Evolutionary conservation across 805 yeast species (phyloP).

Genomic region (Cyberlindnera americana): DNA sequence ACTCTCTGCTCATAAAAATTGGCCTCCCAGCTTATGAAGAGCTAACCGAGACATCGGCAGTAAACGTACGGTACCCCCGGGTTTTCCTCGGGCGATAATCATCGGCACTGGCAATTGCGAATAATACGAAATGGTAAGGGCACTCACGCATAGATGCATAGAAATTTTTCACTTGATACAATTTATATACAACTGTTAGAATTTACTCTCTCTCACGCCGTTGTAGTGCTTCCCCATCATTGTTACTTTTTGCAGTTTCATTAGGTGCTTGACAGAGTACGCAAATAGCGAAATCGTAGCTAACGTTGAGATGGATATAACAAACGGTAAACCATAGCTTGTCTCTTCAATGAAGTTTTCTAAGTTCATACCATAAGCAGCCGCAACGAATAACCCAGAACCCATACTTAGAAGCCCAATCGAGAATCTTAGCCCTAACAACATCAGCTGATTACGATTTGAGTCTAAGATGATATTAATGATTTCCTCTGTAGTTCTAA

Average conservation of each 20-base stretch:
- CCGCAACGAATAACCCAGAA: slow-evolving; percentile 73
- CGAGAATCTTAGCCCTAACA: slow-evolving; percentile 78
- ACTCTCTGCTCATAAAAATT: too few species aligned
- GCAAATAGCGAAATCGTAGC: slow-evolving; percentile 46
- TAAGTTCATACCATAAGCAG: slow-evolving; percentile 94
- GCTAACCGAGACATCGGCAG: too few species aligned
- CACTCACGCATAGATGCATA: too few species aligned
- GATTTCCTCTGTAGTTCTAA: slow-evolving; percentile 90
- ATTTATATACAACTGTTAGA: neutral
- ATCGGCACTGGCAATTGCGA: too few species aligned
- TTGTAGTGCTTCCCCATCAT: slow-evolving; percentile 45
- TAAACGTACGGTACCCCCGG: too few species aligned
- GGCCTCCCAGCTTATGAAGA: too few species aligned
- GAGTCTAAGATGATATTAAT: slow-evolving; percentile 90
- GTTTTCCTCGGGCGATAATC: too few species aligned
- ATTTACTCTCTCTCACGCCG: slow-evolving; percentile 5
- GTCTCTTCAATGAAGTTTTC: slow-evolving; percentile 88
- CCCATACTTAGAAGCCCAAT: slow-evolving; percentile 82
- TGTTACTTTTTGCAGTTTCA: slow-evolving; percentile 68
- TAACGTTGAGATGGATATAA: slow-evolving; percentile 38
- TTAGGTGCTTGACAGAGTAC: slow-evolving; percentile 53
- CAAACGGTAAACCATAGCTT: slow-evolving; percentile 60
- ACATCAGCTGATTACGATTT: slow-evolving; percentile 89
- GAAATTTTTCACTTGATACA: too few species aligned
- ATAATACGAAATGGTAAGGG: too few species aligned